Conservation (phyloP, 371 early-diverging fungal species). For the Mucor irregularis region DNA sequence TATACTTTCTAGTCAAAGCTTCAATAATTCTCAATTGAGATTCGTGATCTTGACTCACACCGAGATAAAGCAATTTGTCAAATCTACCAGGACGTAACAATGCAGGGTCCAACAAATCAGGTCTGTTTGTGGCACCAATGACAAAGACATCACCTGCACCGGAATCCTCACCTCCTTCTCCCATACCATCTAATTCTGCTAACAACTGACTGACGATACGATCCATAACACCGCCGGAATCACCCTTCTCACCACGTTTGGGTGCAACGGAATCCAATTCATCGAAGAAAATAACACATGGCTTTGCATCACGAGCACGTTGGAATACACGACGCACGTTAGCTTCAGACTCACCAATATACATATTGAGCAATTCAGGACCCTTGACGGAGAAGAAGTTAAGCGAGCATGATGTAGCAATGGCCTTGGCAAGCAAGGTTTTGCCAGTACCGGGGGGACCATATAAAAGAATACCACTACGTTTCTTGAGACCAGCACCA, state of each 20-base stretch:
- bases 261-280: slow-evolving; percentile 99
- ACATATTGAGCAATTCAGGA: slow-evolving; percentile 90
- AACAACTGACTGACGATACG: slow-evolving; percentile 95
- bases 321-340: slow-evolving; percentile 98
- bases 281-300: slow-evolving; percentile 99
- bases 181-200: slow-evolving; percentile 95
- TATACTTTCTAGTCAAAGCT: slow-evolving; percentile 91
- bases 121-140: slow-evolving; percentile 99
- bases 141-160: slow-evolving; percentile 95
- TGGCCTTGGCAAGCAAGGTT: slow-evolving; percentile 98
- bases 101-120: slow-evolving; percentile 98
- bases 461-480: slow-evolving; percentile 94
- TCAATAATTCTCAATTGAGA: slow-evolving; percentile 85
- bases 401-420: slow-evolving; percentile 96
- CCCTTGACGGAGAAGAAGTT: slow-evolving; percentile 99
- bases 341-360: slow-evolving; percentile 96
- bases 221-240: slow-evolving; percentile 98
- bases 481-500: slow-evolving; percentile 95
- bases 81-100: slow-evolving; percentile 74
- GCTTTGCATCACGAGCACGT: slow-evolving; percentile 96
- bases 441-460: slow-evolving; percentile 99
- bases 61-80: slow-evolving; percentile 94
- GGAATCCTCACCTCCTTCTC: slow-evolving; percentile 45
- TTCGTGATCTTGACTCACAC: slow-evolving; percentile 86
- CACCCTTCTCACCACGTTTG: slow-evolving; percentile 95